Evolutionary conservation across 2,329 filamentous ascomycete genomes (phyloP).

Genomic region (Phyllosticta citriasiana): DNA sequence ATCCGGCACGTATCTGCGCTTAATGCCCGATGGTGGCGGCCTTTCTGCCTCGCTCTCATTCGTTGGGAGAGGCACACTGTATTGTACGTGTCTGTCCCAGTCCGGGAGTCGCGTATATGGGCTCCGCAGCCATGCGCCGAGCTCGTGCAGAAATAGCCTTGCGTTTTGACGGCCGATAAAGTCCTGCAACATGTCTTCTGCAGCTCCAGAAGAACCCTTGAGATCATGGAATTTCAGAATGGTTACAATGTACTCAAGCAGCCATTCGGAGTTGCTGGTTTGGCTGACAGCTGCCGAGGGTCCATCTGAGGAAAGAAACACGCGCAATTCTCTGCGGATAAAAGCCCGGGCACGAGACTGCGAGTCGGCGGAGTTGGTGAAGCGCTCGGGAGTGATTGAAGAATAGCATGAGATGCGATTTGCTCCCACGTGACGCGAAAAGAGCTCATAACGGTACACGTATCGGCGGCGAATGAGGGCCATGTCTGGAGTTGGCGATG

Average conservation of each 20-base stretch:
- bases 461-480: constrained; percentile 53
- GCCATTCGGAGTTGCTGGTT: constrained; percentile 66
- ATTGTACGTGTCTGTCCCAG: constrained; percentile 77
- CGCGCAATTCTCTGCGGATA: constrained; percentile 72
- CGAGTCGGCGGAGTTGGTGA: constrained; percentile 55
- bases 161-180: constrained; percentile 68
- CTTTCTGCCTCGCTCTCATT: neutral
- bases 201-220: constrained; percentile 66
- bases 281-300: constrained; percentile 26
- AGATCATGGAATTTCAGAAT: constrained; percentile 76
- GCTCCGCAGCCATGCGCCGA: constrained; percentile 73
- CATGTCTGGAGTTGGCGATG: constrained; percentile 20
- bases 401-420: constrained; percentile 69
- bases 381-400: constrained; percentile 58
- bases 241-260: constrained; percentile 77
- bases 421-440: constrained; percentile 71
- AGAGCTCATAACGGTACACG: constrained; percentile 63
- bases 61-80: constrained; percentile 30
- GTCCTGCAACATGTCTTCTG: constrained; percentile 68
- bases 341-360: constrained; percentile 70
- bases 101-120: constrained; percentile 60
- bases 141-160: constrained; percentile 71
- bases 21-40: neutral
- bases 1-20: neutral
- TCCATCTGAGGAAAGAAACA: constrained; percentile 50